Evolutionary conservation across 306 rosid genomes (phyloP), one percentile per base, ranked within the genome.

Genomic region (Quercus wislizeni): DNA sequence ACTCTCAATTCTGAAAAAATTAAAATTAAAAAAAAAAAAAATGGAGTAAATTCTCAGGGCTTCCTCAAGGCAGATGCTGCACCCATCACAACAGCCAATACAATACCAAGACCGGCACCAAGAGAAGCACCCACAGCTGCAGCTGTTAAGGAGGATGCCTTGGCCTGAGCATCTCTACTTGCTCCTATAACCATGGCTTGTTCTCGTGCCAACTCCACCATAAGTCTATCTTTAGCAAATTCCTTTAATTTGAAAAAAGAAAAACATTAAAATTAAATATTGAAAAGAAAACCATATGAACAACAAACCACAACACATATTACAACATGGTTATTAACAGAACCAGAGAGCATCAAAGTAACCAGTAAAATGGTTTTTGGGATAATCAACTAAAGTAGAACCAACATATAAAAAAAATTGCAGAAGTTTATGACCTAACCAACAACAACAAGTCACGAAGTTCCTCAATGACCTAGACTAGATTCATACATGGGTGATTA

Each of bases 1-100:
- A 18, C 52, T 68, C 49, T 35, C 27, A 68, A 4, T 19, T 31
- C 72, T 68, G 2, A 10, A 64, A 31, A 10, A 23, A 5, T 10
- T 59, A 35, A 13, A 9, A 4, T 6, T 5, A 0, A 0, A 21
- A 21, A 21, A 21, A 21, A 21, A 21, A 21, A 21, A 21, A 21
- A 58, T 25, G 51, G 1, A 35, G 41, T 3, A 43, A 30, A 64
- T 28, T 68, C 57, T 84, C 85, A 95, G 51, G 99, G 99, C 79
- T 95, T 93, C 91, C 99, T 91, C 80, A 95, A 83, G 85, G 98
- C 98, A 75, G 99, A 95, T 70, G 99, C 99, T 73, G 99, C 99
- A 62, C 99, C 99, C 97, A 95, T 92, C 76, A 90, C 98, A 55
- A 95, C 87, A 9, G 99, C 99, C 58, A 95, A 78, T 28, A 91